phyloP scores from a whole-genome alignment of 2,329 filamentous ascomycete species.

The Atkinsonella texensis region DNA sequence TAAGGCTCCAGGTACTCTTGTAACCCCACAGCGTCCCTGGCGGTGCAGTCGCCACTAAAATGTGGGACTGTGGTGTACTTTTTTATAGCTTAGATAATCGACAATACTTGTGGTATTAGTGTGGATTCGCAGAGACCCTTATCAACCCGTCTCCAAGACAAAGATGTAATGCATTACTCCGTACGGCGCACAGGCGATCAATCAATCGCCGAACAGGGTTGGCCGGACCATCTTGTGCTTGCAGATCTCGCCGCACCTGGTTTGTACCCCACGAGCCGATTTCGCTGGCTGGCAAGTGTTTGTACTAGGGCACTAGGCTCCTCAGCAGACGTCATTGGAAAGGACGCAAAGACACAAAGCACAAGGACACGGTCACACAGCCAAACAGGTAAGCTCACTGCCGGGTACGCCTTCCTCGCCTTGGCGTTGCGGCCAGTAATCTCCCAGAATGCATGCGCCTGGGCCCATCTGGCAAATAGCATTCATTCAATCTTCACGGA shows the following conservation, averaged over 20 bases:
- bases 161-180: no score
- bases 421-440: slow-evolving; percentile 1
- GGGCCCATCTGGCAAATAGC: background rate
- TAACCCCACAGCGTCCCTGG: no score
- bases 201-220: background rate
- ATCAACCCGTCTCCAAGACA: no score
- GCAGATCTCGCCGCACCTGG: background rate
- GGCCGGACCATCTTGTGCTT: background rate
- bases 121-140: no score
- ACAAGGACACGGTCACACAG: background rate
- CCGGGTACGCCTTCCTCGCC: background rate
- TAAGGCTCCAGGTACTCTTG: no score
- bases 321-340: slow-evolving; percentile 7
- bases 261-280: slow-evolving; percentile 12
- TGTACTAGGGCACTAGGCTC: no score
- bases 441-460: background rate
- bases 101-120: no score
- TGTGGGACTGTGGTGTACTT: no score
- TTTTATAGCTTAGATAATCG: no score
- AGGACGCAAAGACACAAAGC: background rate
- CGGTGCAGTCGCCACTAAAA: no score
- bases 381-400: background rate
- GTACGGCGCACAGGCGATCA: no score
- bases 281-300: slow-evolving; percentile 8
- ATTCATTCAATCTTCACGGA: background rate